These are phyloP conservation scores for Senecio squalidus DNA, from an alignment of 140 eudicot genomes.

Conservation along the genomic window DNA sequence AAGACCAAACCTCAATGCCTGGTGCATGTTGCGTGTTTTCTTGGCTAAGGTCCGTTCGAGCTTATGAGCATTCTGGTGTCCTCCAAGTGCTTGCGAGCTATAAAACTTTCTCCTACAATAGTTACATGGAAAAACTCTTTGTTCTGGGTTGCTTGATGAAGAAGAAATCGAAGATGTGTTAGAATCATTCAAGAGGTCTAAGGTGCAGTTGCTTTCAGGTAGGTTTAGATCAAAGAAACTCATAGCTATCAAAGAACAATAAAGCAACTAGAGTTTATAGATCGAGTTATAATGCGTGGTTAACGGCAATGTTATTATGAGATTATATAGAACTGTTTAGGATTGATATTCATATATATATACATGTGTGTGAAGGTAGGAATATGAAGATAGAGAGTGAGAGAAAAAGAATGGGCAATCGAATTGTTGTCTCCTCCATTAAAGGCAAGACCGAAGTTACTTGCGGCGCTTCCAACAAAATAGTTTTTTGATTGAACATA, in stretches of 20 bases:
- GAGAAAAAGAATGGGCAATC: constrained; percentile 44
- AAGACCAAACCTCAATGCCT: constrained; percentile 26
- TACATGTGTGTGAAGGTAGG: neutral
- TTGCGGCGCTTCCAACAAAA: constrained; percentile 44
- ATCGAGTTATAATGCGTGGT: constrained; percentile 3
- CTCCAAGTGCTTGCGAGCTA: constrained; percentile 93
- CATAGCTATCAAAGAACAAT: constrained; percentile 30
- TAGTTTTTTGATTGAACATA: no score
- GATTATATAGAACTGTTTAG: constrained; percentile 13
- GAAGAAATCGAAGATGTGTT: constrained; percentile 45
- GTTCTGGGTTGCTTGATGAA: constrained; percentile 37
- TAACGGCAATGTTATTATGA: constrained; percentile 9
- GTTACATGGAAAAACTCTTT: constrained; percentile 69
- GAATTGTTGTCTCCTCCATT: constrained; percentile 56
- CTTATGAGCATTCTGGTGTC: constrained; percentile 96
- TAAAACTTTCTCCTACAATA: constrained; percentile 75
- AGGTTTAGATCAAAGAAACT: constrained; percentile 47
- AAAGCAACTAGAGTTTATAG: no score
- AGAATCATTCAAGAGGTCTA: constrained; percentile 38
- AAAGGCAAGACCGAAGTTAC: constrained; percentile 41
- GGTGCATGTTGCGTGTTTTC: constrained; percentile 46
- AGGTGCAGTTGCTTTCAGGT: constrained; percentile 31
- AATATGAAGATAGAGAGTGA: constrained; percentile 11
- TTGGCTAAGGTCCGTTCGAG: constrained; percentile 75
- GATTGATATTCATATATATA: constrained; percentile 8